Base-by-base conservation (phyloP, 164 flowering plant species). In the Liriodendron chinense region DNA sequence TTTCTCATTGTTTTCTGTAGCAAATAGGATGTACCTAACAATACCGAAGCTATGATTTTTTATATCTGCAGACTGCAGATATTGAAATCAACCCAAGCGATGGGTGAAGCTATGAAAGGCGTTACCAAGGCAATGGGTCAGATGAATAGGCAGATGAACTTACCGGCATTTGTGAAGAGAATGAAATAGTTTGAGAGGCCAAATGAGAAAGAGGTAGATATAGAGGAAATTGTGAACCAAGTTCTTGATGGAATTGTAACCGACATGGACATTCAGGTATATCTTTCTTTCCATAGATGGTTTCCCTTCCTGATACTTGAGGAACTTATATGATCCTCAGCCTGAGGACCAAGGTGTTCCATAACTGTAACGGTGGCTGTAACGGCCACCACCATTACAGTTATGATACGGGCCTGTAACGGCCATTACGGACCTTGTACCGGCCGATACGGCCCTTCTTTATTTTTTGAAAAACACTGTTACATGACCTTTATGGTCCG, bases 41-140 rank as follows among this genome's bases (percentile, higher is more conserved):
- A 53, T 2, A 34, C 18, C 2, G 18, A 16, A 65, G 73, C 21
- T 77, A 25, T 6, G 22, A 22, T 22, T 28, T 26, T 49, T 47
- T 50, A 26, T 10, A 53, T 71, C 34, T 75, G 26, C 43, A 34
- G 43, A 34, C 43, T n/a, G n/a, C 83, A 92, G 94, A 92, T 92
- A 47, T 69, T 91, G 80, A 91, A 91, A 84, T 91, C 97, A n/a
- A 92, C 94, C 23, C 97, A 91, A 86, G 94, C 94, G 71, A 92
- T 91, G 97, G 97, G 97, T 20, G 92, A 92, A 80, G 95, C 95
- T 68, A 91, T 92, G 97, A 92, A 92, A 87, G 92, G 92, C 67
- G 95, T 91, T 47, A 91, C 91, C 7, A 92, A 92, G 83, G 97
- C 95, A 53, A 92, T 92, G 97, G 94, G 95, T 24, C 92, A 91